Evolutionary conservation across 768 basidiomycete species (phyloP).

Genomic region (Pseudohyphozyma bogoriensis): DNA sequence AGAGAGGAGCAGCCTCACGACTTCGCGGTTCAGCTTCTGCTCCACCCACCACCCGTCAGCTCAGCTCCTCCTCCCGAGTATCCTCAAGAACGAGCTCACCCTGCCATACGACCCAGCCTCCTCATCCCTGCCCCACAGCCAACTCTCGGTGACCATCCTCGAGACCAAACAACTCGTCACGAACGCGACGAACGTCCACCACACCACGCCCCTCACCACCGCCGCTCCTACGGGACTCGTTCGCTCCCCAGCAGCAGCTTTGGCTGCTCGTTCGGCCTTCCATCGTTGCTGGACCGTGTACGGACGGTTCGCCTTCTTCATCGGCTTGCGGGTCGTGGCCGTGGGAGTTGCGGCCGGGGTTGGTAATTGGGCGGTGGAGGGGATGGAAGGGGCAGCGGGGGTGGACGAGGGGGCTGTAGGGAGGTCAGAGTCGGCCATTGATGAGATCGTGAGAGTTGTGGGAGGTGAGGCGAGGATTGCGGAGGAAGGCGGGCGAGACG

Average conservation of each 20-base stretch:
- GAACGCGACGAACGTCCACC: slow-evolving; percentile 7
- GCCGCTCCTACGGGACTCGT: neutral
- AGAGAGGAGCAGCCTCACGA: slow-evolving; percentile 28
- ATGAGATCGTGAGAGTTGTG: too few relatives aligned
- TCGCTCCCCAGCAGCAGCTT: slow-evolving; percentile 49
- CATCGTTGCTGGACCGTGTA: slow-evolving; percentile 59
- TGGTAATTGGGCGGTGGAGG: too few relatives aligned
- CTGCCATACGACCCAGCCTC: slow-evolving; percentile 35
- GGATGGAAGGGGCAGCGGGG: too few relatives aligned
- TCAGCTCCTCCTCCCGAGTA: slow-evolving; percentile 42
- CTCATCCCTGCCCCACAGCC: slow-evolving; percentile 68
- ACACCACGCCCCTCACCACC: neutral
- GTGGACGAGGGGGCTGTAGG: too few relatives aligned
- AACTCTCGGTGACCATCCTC: slow-evolving; percentile 79
- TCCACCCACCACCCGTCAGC: slow-evolving; percentile 37
- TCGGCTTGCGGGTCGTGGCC: too few relatives aligned
- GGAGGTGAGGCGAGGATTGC: too few relatives aligned
- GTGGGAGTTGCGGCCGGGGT: too few relatives aligned
- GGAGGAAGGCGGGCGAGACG: too few relatives aligned
- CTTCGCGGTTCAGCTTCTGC: slow-evolving; percentile 1
- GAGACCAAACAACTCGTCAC: slow-evolving; percentile 45
- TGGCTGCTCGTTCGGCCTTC: slow-evolving; percentile 51
- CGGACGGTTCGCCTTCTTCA: slow-evolving; percentile 71
- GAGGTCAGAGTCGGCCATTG: too few relatives aligned
- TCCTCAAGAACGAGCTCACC: neutral